Conservation (phyloP, 306 rosid species). For the Alnus rubra region DNA sequence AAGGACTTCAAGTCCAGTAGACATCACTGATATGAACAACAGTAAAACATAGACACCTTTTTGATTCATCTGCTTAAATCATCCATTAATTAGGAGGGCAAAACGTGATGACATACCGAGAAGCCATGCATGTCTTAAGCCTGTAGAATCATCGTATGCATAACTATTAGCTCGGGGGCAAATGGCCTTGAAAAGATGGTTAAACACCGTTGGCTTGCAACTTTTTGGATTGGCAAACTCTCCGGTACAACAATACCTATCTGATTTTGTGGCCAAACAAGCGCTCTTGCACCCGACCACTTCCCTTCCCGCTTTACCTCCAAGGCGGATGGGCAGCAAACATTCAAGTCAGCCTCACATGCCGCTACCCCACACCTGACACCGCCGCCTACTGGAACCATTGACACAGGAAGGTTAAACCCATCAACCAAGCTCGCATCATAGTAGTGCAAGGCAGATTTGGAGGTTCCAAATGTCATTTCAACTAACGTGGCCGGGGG, state of each 20-base stretch:
- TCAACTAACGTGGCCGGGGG: conserved; percentile 72
- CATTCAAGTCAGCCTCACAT: conserved; percentile 59
- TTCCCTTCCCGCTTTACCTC: conserved; percentile 44
- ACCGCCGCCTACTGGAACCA: conserved; percentile 44
- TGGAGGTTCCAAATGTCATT: conserved; percentile 63
- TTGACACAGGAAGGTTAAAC: conserved; percentile 58
- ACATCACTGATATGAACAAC: neutral
- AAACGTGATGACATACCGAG: conserved; percentile 55
- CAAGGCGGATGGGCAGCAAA: conserved; percentile 54
- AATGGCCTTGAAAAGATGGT: conserved; percentile 52
- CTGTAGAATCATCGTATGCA: conserved; percentile 61
- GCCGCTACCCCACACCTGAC: conserved; percentile 51
- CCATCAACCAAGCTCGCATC: conserved; percentile 79
- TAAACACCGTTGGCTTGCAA: conserved; percentile 55
- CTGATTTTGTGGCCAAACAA: conserved; percentile 62
- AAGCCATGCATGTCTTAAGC: conserved; percentile 58
- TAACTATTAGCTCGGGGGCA: conserved; percentile 67
- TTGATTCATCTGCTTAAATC: neutral
- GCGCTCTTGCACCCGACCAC: conserved; percentile 81
- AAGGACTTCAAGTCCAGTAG: neutral
- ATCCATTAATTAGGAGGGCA: conserved; percentile 48
- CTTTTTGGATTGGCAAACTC: conserved; percentile 47
- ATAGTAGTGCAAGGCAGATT: conserved; percentile 56
- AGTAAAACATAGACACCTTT: neutral
- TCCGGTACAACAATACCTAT: conserved; percentile 65